phyloP scores from a whole-genome alignment of 257 asterid species.

The Euphrasia confusa region DNA sequence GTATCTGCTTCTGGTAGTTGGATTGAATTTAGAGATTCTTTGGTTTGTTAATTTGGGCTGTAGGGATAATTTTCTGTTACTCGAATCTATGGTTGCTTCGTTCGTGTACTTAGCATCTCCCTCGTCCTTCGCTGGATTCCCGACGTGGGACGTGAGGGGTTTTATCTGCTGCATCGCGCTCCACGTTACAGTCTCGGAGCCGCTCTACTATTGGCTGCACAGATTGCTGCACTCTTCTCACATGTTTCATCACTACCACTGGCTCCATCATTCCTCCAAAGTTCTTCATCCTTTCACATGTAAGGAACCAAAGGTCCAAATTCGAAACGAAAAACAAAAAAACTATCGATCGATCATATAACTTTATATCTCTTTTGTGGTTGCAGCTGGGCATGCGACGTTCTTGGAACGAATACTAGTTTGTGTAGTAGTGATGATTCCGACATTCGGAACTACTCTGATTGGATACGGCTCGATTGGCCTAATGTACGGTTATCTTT shows the following conservation, averaged over 20 bases:
- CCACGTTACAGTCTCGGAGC: slow-evolving; percentile 77
- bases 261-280: slow-evolving; percentile 87
- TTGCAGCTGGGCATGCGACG: slow-evolving; percentile 74
- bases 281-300: slow-evolving; percentile 67
- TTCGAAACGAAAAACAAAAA: slow-evolving; percentile 22
- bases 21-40: neutral
- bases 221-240: slow-evolving; percentile 59
- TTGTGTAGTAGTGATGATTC: slow-evolving; percentile 59
- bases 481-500: slow-evolving; percentile 52
- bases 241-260: slow-evolving; percentile 59
- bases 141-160: slow-evolving; percentile 68
- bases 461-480: slow-evolving; percentile 70
- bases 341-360: neutral
- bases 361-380: neutral
- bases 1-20: neutral
- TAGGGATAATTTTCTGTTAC: slow-evolving; percentile 91
- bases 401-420: slow-evolving; percentile 80
- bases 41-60: slow-evolving; percentile 19
- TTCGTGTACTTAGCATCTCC: slow-evolving; percentile 57
- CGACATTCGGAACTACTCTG: slow-evolving; percentile 56
- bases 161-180: slow-evolving; percentile 51
- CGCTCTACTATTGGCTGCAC: slow-evolving; percentile 80
- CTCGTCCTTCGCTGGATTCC: slow-evolving; percentile 38
- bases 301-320: slow-evolving; percentile 16
- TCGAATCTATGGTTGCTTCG: slow-evolving; percentile 55